These are phyloP conservation scores for Erysimum pusillum DNA, from an alignment of 441 rosid species.

Conservation along the genomic window DNA sequence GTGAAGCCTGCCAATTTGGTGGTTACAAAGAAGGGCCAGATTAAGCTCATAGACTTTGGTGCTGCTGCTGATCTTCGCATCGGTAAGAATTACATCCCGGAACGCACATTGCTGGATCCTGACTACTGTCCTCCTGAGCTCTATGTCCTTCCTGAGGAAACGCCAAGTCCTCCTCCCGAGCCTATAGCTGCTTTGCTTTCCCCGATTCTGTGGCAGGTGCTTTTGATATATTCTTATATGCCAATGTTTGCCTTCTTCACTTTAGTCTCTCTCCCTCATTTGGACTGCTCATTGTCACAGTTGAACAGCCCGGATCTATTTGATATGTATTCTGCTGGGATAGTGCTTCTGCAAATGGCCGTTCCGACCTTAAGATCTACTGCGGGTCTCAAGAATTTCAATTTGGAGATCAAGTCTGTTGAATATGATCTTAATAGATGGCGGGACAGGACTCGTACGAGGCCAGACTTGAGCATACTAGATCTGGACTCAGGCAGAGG, in stretches of 20 bases:
- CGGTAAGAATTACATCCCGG: conserved; percentile 87
- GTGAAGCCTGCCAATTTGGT: conserved; percentile 94
- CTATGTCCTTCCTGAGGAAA: conserved; percentile 93
- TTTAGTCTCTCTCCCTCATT: conserved; percentile 8
- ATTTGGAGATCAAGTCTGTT: conserved; percentile 66
- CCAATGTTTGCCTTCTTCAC: not conserved
- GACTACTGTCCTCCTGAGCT: conserved; percentile 95
- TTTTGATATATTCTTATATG: not conserved
- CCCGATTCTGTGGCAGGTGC: conserved; percentile 94
- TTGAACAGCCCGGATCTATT: conserved; percentile 95
- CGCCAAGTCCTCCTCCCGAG: conserved; percentile 97
- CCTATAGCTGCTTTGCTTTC: conserved; percentile 94
- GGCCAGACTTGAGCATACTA: conserved; percentile 82
- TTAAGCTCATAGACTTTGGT: conserved; percentile 98
- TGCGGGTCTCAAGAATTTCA: conserved; percentile 85
- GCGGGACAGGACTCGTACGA: conserved; percentile 72
- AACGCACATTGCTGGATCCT: conserved; percentile 80
- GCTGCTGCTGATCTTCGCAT: conserved; percentile 97
- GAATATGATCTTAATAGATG: conserved; percentile 78
- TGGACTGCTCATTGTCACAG: conserved; percentile 55
- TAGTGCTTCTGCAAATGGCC: conserved; percentile 95
- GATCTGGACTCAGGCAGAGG: conserved; percentile 95
- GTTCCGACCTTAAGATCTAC: conserved; percentile 75
- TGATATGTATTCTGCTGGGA: conserved; percentile 90
- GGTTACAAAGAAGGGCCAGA: conserved; percentile 87